phyloP scores from a whole-genome alignment of 176 grass and related monocot species.

The Puccinellia tenuiflora region DNA sequence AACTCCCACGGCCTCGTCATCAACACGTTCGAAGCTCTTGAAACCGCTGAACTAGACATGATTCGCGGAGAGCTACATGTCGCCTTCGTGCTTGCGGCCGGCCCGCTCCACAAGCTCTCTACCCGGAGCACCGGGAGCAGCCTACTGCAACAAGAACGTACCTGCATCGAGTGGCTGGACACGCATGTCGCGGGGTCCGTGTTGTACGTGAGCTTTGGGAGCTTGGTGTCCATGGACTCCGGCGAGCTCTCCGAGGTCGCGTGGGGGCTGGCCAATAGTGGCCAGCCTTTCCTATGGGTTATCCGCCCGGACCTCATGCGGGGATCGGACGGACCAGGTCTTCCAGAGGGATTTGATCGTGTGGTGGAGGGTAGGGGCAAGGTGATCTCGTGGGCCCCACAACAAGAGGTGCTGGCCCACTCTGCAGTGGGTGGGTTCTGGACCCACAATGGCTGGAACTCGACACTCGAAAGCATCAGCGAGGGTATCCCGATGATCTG shows the following conservation, averaged over 20 bases:
- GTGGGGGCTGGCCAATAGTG: constrained; percentile 22
- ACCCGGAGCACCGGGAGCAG: no score
- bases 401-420: constrained; percentile 33
- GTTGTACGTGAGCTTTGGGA: no score
- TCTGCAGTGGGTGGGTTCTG: background rate
- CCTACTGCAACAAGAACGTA: no score
- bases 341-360: background rate
- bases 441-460: constrained; percentile 55
- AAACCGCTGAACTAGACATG: background rate
- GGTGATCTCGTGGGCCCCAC: constrained; percentile 32
- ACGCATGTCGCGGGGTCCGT: no score
- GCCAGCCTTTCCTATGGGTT: constrained; percentile 33
- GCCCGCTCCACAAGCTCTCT: no score
- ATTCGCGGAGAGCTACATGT: background rate
- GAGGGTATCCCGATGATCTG: constrained; percentile 28
- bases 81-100: no score
- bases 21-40: constrained; percentile 22
- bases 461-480: constrained; percentile 17
- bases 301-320: background rate
- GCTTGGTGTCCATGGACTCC: constrained; percentile 1
- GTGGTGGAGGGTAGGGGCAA: background rate
- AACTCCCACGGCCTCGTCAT: background rate
- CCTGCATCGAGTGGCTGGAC: no score
- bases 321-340: background rate
- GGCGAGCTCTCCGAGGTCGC: constrained; percentile 6